A percentile compares a stretch with the other conserved stretches of the same genome.
Conservation (phyloP, 768 basidiomycete genomes). For the Lactarius quietus region DNA sequence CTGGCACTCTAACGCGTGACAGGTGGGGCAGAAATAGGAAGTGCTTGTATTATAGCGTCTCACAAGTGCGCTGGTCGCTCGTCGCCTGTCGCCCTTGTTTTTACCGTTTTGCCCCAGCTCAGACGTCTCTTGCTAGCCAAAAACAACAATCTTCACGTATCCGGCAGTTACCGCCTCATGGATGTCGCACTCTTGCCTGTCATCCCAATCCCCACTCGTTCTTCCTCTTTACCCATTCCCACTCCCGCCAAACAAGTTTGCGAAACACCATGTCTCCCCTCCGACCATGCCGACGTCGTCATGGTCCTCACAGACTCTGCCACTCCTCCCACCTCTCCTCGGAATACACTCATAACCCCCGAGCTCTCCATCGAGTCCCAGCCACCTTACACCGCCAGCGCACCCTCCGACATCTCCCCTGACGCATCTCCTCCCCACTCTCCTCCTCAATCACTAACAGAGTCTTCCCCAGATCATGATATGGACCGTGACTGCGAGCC, state of each 20-base stretch:
- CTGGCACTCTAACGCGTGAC: background rate
- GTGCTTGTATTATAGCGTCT: background rate
- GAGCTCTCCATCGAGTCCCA: constrained; percentile 16
- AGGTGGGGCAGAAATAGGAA: background rate
- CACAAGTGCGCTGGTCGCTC: background rate
- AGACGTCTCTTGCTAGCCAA: background rate
- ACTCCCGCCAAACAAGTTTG: constrained; percentile 3
- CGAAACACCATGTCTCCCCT: constrained; percentile 9
- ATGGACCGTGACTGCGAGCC: constrained; percentile 19
- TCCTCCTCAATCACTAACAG: constrained; percentile 12
- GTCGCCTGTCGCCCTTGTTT: background rate
- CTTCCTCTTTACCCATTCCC: constrained; percentile 23
- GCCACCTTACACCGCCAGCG: constrained; percentile 1
- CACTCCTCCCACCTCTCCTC: constrained; percentile 21
- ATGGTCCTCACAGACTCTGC: constrained; percentile 23
- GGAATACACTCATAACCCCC: constrained; percentile 7
- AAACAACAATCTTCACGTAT: background rate
- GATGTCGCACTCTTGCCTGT: constrained; percentile 15
- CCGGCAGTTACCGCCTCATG: constrained; percentile 18
- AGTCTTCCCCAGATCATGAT: constrained; percentile 18
- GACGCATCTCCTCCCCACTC: constrained; percentile 15
- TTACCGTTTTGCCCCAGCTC: background rate
- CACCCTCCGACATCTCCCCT: constrained; percentile 8
- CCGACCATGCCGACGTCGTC: constrained; percentile 19
- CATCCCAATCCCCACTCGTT: constrained; percentile 17